Percentiles rank a stretch among this genome's conserved stretches.
Evolutionary conservation across 1,139 yeast species (phyloP).

Genomic region (Geotrichum candidum): DNA sequence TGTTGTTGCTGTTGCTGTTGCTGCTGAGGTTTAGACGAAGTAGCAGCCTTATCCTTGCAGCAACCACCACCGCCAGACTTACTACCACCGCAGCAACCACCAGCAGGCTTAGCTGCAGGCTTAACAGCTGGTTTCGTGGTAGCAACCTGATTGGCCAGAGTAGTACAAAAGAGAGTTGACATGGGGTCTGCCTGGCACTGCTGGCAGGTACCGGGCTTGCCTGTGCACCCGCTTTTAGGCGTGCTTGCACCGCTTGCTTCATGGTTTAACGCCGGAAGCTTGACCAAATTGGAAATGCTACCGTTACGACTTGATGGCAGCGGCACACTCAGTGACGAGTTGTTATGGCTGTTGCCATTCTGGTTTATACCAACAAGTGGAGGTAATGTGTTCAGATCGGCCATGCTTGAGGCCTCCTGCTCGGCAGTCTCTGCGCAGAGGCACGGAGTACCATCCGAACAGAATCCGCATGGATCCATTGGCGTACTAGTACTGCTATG

Average conservation of each 20-base stretch:
- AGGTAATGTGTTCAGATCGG: conserved; percentile 15
- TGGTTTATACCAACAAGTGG: conserved; percentile 4
- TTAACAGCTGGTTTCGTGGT: conserved; percentile 9
- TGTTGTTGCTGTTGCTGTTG: not conserved
- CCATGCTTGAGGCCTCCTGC: conserved; percentile 18
- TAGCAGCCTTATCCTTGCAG: conserved; percentile 16
- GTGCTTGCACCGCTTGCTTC: conserved; percentile 47
- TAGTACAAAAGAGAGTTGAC: conserved; percentile 83
- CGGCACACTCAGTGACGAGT: not conserved
- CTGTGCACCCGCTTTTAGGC: conserved; percentile 56
- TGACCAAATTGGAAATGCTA: conserved; percentile 6
- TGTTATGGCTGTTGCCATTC: not conserved
- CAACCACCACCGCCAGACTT: conserved; percentile 18
- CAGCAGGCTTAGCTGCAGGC: not conserved
- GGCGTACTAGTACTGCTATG: conserved; percentile 34
- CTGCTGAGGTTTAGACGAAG: conserved; percentile 4
- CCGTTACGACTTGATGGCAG: not conserved
- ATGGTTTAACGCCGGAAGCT: conserved; percentile 59
- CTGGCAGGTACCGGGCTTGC: conserved; percentile 79
- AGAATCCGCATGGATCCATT: conserved; percentile 83
- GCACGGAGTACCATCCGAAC: conserved; percentile 88
- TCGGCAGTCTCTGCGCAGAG: conserved; percentile 61
- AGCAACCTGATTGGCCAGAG: conserved; percentile 51
- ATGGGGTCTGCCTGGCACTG: conserved; percentile 85
- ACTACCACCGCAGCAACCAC: conserved; percentile 22